Conservation (phyloP, 768 basidiomycete species). For the Suillus alpinus region DNA sequence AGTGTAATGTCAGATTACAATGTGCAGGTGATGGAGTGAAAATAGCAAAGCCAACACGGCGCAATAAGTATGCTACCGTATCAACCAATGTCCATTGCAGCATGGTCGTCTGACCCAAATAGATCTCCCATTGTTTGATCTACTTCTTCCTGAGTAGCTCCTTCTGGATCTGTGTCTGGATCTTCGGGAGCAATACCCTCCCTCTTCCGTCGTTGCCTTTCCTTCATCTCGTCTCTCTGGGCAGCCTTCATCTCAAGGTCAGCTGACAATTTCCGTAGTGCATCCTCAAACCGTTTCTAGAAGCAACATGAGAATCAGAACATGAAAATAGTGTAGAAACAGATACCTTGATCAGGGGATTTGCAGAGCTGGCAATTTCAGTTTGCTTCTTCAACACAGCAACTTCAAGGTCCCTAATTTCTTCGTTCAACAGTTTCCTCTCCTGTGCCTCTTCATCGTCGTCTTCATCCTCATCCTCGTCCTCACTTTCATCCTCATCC, state of each 20-base stretch:
- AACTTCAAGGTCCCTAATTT: conserved; percentile 84
- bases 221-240: conserved; percentile 78
- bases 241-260: conserved; percentile 84
- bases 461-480: conserved; percentile 64
- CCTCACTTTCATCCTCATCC: conserved; percentile 44
- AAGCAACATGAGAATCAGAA: background rate
- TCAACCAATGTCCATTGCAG: conserved; percentile 33
- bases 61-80: background rate
- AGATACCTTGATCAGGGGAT: conserved; percentile 79
- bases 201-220: conserved; percentile 68
- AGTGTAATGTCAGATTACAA: background rate
- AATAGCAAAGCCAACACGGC: background rate
- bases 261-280: conserved; percentile 79
- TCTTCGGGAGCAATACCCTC: conserved; percentile 52
- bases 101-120: conserved; percentile 49
- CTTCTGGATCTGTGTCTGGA: conserved; percentile 40
- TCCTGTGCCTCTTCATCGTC: conserved; percentile 80
- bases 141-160: conserved; percentile 35
- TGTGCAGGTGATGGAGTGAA: background rate
- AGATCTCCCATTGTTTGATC: conserved; percentile 30
- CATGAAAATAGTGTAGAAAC: background rate
- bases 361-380: conserved; percentile 80
- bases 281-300: conserved; percentile 92
- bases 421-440: conserved; percentile 79
- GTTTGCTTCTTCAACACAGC: conserved; percentile 83